phyloP scores from a whole-genome alignment of 495 filamentous ascomycete genomes.

The Chaetomium fimeti region DNA sequence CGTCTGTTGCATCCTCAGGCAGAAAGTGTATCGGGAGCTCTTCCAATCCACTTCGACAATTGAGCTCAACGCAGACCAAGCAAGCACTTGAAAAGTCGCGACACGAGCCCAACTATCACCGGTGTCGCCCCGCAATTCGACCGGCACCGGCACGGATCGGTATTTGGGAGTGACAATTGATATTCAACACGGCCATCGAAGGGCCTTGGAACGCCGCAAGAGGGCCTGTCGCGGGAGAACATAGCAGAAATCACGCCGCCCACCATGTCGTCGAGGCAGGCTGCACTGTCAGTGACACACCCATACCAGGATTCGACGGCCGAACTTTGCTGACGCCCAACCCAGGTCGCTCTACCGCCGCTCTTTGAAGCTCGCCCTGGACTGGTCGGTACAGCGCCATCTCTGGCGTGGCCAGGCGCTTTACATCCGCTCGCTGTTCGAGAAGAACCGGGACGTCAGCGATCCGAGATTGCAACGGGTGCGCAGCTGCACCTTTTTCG shows the following conservation, averaged over 20 bases:
- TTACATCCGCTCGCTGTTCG: conserved; percentile 93
- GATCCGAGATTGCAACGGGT: conserved; percentile 89
- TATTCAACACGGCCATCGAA: conserved; percentile 8
- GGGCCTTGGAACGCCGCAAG: background rate
- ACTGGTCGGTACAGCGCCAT: conserved; percentile 88
- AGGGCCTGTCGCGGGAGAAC: background rate
- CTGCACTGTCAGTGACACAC: conserved; percentile 44
- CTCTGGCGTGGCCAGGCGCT: conserved; percentile 93
- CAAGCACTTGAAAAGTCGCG: conserved; percentile 18
- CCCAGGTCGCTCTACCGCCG: conserved; percentile 87
- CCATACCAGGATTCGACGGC: background rate
- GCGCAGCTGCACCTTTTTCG: conserved; percentile 30
- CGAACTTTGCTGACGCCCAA: conserved; percentile 19
- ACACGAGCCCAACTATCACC: conserved; percentile 11
- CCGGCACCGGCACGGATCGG: conserved; percentile 4
- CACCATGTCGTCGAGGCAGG: conserved; percentile 50
- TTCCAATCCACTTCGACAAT: conserved; percentile 27
- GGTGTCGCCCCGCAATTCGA: background rate
- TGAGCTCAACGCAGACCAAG: conserved; percentile 23
- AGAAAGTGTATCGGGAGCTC: conserved; percentile 3
- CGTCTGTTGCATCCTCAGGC: conserved; percentile 22
- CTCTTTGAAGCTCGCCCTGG: conserved; percentile 85
- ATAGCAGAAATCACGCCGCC: conserved; percentile 13
- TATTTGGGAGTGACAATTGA: background rate
- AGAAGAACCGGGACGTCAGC: conserved; percentile 81